Conservation (phyloP, 176 grass and related monocot genomes). For the Pharus latifolius region DNA sequence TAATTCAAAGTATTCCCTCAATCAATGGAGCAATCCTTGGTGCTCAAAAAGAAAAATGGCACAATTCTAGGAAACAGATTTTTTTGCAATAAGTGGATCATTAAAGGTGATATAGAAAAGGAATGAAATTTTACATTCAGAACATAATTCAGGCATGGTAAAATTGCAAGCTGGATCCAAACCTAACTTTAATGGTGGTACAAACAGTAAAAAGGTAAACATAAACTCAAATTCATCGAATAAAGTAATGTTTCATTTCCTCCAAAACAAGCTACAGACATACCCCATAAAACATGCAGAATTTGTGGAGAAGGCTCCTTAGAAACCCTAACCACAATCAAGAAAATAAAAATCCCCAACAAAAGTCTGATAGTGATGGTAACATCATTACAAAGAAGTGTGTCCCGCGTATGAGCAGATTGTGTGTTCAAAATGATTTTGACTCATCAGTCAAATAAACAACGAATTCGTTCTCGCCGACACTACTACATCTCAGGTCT, state of each 20-base stretch:
- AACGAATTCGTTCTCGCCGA: slow-evolving; percentile 11
- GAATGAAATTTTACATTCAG: not conserved
- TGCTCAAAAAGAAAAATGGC: not conserved
- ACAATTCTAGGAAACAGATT: not conserved
- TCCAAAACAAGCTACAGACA: slow-evolving; percentile 10
- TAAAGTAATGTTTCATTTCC: not conserved
- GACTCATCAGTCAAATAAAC: not conserved
- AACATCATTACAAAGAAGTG: not conserved
- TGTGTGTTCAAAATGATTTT: slow-evolving; percentile 8
- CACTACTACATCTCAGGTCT: slow-evolving; percentile 19
- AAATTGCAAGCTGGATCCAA: not conserved
- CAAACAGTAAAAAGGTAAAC: not conserved
- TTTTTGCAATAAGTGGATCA: not conserved
- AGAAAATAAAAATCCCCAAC: not conserved
- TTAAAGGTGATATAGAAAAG: not conserved
- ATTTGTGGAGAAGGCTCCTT: not conserved
- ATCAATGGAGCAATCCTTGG: not conserved
- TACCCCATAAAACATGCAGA: slow-evolving; percentile 26
- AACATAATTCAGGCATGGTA: not conserved
- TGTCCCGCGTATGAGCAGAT: not conserved
- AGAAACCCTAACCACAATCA: not conserved
- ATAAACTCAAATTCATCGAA: not conserved
- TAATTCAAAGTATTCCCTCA: not conserved
- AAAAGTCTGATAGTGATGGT: not conserved
- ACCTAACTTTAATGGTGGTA: not conserved